A percentile compares a stretch with the other conserved stretches of the same genome.
phyloP scores from a whole-genome alignment of 768 basidiomycete genomes.

The Punctularia strigosozonata region DNA sequence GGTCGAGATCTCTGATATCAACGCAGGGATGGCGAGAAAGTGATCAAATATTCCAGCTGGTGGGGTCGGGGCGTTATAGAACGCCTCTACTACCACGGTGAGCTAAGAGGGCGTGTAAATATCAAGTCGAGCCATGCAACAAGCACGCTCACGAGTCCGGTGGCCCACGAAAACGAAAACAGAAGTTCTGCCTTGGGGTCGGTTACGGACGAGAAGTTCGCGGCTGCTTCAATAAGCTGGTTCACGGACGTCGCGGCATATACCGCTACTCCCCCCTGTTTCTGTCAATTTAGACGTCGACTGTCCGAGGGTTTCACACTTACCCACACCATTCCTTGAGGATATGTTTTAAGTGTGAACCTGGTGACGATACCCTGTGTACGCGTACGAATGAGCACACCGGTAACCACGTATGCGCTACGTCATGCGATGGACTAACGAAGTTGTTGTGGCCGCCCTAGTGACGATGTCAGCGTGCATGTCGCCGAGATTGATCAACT shows the following conservation, averaged over 20 bases:
- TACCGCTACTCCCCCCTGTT: slow-evolving; percentile 36
- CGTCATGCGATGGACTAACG: slow-evolving; percentile 12
- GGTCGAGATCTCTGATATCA: slow-evolving; percentile 26
- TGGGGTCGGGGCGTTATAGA: slow-evolving; percentile 45
- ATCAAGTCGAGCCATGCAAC: slow-evolving; percentile 5
- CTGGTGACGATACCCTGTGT: slow-evolving; percentile 45
- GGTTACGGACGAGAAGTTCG: slow-evolving; percentile 27
- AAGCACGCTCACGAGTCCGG: too few relatives aligned
- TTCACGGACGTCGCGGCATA: slow-evolving; percentile 11
- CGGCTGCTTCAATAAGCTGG: slow-evolving; percentile 22
- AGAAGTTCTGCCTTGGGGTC: slow-evolving; percentile 50
- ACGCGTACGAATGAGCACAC: too few relatives aligned
- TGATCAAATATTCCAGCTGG: slow-evolving; percentile 40
- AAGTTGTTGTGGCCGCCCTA: slow-evolving; percentile 25
- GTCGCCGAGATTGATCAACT: background rate
- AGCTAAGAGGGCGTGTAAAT: slow-evolving; percentile 5
- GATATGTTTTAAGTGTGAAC: slow-evolving; percentile 40
- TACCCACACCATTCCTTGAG: slow-evolving; percentile 53
- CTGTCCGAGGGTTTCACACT: too few relatives aligned
- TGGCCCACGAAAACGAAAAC: too few relatives aligned
- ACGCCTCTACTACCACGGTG: slow-evolving; percentile 25
- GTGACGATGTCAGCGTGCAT: background rate
- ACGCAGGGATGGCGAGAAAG: slow-evolving; percentile 31
- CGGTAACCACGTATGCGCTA: too few relatives aligned
- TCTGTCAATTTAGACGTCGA: too few relatives aligned